These are phyloP conservation scores for Leccinum pallidistipes DNA, from an alignment of 1,284 basidiomycete species.

Conservation along the genomic window DNA sequence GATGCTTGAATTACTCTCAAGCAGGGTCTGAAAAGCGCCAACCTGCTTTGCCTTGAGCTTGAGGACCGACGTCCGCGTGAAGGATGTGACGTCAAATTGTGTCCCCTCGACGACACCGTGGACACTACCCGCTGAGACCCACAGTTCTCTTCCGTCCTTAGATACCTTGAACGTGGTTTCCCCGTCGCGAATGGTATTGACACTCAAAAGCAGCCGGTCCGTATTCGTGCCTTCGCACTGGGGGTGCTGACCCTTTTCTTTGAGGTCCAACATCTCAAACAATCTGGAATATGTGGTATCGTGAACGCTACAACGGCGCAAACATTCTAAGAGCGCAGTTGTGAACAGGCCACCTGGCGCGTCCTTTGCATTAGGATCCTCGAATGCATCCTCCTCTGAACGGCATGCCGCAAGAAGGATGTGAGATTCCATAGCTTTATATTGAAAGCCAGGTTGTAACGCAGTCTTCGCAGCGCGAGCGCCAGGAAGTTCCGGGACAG, in stretches of 20 bases:
- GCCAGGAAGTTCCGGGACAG: slow-evolving; percentile 1
- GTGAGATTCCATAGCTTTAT: slow-evolving; percentile 23
- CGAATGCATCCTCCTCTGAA: slow-evolving; percentile 15
- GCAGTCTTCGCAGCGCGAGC: slow-evolving; percentile 12
- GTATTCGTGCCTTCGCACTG: slow-evolving; percentile 24
- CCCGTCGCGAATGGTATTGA: slow-evolving; percentile 17
- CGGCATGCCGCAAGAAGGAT: slow-evolving; percentile 26
- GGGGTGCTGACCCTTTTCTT: slow-evolving; percentile 14
- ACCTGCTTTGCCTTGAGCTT: slow-evolving; percentile 17
- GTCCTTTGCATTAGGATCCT: slow-evolving; percentile 8
- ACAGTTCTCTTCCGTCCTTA: slow-evolving; percentile 1
- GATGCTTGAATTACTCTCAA: slow-evolving; percentile 10
- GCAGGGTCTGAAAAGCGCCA: slow-evolving; percentile 12
- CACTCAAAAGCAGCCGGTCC: slow-evolving; percentile 23
- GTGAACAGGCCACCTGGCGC: slow-evolving; percentile 24
- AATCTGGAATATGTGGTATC: slow-evolving; percentile 20
- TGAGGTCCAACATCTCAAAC: slow-evolving; percentile 17
- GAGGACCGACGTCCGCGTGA: slow-evolving; percentile 2
- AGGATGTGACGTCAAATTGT: slow-evolving; percentile 9
- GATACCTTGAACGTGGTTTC: slow-evolving; percentile 21
- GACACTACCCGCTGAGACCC: slow-evolving; percentile 25
- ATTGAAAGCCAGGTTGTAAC: slow-evolving; percentile 13
- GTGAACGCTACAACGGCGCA: slow-evolving; percentile 12
- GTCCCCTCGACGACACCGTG: slow-evolving; percentile 20
- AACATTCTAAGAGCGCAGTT: slow-evolving; percentile 19